Evolutionary conservation across 495 filamentous ascomycete genomes (phyloP), one percentile per base, ranked within the genome.

Genomic region (Filosporella fistucella): DNA sequence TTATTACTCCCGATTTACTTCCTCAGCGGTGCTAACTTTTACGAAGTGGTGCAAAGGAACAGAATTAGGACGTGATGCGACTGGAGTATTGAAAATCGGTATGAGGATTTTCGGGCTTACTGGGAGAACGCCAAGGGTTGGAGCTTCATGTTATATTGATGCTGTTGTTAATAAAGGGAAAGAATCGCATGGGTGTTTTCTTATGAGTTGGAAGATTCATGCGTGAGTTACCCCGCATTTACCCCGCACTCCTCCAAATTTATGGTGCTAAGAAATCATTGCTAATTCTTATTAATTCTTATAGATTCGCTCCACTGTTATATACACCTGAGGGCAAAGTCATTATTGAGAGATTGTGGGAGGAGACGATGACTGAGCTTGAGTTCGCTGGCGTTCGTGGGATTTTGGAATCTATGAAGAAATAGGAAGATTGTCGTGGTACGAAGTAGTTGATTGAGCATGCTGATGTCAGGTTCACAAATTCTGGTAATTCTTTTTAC

Each of bases 291-390:
- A 22, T 37, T 43, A 17, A 43, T 32, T 32, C 3, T 40, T 12
- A 7, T 25, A 54, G 51, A 44, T 54, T 49, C 12, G 16, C 45
- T 10, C 12, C 23, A 12, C 33, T 26, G 5, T 36, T 54, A 16
- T 69, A 66, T 25, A 69, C 66, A 3, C 35, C 48, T 13, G 61
- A 72, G 38, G 70, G 70, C 2, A 51, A 63, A 49, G 42, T 48
- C 26, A 45, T 68, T 1, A 65, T 59, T 35, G 50, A 71, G 25
- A 54, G 51, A 20, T 32, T 73, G 2, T 75, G 65, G 68, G 45
- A 70, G 32, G 70, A 74, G 49, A 75, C 70, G 12, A 42, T 73
- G 49, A 49, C 54, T 12, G 68, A 72, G 55, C 52, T 72, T 29
- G 52, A 53, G 2, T 72, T 72, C 54, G 65, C 65, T 23, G 58